A percentile compares a stretch with the other conserved stretches of the same genome.
These are phyloP conservation scores for Aspergillus udagawae DNA, from an alignment of 2,329 filamentous ascomycete species.

Conservation along the genomic window DNA sequence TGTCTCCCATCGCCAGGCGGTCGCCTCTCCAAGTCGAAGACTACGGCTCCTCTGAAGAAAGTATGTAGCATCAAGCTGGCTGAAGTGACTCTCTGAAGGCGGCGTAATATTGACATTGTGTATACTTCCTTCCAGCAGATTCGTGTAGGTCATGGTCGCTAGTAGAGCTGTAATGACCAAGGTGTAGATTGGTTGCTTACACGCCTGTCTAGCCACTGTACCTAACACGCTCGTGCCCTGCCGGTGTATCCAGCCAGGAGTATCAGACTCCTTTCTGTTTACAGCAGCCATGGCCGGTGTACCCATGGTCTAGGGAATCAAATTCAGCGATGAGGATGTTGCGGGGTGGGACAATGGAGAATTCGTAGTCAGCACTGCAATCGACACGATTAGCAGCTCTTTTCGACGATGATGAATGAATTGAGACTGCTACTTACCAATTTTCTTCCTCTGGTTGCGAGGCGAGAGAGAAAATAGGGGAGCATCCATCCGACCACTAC, in stretches of 20 bases:
- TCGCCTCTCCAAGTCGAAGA: conserved; percentile 68
- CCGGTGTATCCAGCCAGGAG: conserved; percentile 54
- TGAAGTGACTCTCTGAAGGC: conserved; percentile 43
- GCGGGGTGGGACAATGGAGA: too few relatives aligned
- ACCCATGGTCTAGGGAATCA: too few relatives aligned
- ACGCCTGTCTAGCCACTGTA: conserved; percentile 74
- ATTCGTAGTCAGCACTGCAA: too few relatives aligned
- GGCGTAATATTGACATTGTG: conserved; percentile 56
- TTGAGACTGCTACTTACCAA: too few relatives aligned
- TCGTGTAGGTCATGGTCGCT: conserved; percentile 91
- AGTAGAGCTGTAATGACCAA: conserved; percentile 85
- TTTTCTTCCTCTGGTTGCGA: too few relatives aligned
- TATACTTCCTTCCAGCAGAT: conserved; percentile 83
- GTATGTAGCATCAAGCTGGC: conserved; percentile 70
- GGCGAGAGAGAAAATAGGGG: too few relatives aligned
- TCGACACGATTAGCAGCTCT: too few relatives aligned
- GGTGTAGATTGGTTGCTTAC: conserved; percentile 91
- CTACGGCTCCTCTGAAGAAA: conserved; percentile 75
- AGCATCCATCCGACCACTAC: too few relatives aligned
- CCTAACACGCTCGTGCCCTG: conserved; percentile 72
- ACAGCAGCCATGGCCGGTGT: too few relatives aligned
- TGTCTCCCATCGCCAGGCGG: conserved; percentile 84
- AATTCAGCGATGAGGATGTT: too few relatives aligned
- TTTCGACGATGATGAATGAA: too few relatives aligned
- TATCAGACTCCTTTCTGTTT: too few relatives aligned